Percentiles rank a stretch among this genome's conserved stretches.
Evolutionary conservation across 257 asterid species (phyloP).

Genomic region (Nicotiana undulata): DNA sequence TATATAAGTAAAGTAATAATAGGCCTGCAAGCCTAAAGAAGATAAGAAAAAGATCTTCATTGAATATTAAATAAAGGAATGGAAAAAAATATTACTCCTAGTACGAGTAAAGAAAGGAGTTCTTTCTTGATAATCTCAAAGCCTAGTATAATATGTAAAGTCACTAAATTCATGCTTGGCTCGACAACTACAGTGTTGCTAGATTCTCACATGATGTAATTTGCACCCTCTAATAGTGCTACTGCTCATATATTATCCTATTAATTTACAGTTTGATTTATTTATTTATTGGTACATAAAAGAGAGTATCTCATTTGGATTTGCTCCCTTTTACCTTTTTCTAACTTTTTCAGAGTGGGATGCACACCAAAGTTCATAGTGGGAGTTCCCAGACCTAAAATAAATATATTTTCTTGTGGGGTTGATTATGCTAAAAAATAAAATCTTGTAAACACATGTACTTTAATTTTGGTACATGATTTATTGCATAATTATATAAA

Average conservation of each 20-base stretch:
- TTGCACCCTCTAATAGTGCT: not conserved
- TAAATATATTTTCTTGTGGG: not conserved
- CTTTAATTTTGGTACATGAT: not conserved
- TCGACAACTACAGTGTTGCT: not conserved
- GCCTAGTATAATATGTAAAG: not conserved
- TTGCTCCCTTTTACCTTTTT: conserved; percentile 21
- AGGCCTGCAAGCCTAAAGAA: not conserved
- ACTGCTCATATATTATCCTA: not conserved
- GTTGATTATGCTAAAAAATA: not conserved
- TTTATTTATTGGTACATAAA: not conserved
- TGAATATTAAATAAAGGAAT: too few relatives aligned
- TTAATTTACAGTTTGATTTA: not conserved
- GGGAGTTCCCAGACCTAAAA: not conserved
- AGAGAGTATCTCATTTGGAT: conserved; percentile 26
- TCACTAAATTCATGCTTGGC: not conserved
- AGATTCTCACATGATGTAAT: not conserved
- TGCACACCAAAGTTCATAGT: conserved; percentile 3
- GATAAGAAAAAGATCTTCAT: not conserved
- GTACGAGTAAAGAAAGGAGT: too few relatives aligned
- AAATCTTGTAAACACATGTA: not conserved
- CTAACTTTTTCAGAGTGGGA: conserved; percentile 14
- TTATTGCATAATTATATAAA: not conserved
- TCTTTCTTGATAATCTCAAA: not conserved
- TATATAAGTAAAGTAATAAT: not conserved
- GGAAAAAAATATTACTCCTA: too few relatives aligned